Evolutionary conservation across 306 rosid genomes (phyloP).

Genomic region (Dalbergia cochinchinensis): DNA sequence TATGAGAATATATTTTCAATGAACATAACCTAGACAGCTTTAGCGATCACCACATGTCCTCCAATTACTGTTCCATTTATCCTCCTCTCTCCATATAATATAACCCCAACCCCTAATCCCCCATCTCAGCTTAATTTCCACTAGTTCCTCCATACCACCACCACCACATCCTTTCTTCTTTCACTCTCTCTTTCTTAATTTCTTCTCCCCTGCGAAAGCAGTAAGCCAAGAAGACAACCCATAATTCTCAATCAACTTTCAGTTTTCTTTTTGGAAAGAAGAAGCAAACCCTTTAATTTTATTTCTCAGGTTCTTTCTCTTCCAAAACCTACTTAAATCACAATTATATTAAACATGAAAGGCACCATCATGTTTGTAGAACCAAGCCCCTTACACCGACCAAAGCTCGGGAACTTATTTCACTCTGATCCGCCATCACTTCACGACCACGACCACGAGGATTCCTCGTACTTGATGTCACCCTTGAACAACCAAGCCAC

Average conservation of each 20-base stretch:
- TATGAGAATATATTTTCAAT: no score
- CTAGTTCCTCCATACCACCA: no score
- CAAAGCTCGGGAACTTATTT: constrained; percentile 55
- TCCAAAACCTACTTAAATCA: background rate
- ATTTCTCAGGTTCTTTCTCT: no score
- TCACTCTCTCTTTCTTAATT: background rate
- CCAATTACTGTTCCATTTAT: background rate
- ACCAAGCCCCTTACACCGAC: constrained; percentile 31
- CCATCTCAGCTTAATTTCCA: background rate
- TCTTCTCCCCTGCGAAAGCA: background rate
- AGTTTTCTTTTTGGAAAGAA: no score
- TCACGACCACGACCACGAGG: background rate
- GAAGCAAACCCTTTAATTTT: no score
- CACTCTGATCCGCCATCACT: constrained; percentile 51
- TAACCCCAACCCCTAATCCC: background rate
- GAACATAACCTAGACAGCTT: no score
- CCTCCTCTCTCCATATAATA: background rate
- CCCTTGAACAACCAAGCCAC: constrained; percentile 56
- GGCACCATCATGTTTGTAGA: constrained; percentile 47
- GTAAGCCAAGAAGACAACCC: no score
- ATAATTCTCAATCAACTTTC: no score
- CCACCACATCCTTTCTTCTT: background rate
- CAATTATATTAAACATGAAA: constrained; percentile 26
- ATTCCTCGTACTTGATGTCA: constrained; percentile 55
- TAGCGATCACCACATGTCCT: background rate